Evolutionary conservation across 2,329 filamentous ascomycete species (phyloP), one percentile per base, ranked within the genome.

Genomic region (Penicillium brevicompactum): DNA sequence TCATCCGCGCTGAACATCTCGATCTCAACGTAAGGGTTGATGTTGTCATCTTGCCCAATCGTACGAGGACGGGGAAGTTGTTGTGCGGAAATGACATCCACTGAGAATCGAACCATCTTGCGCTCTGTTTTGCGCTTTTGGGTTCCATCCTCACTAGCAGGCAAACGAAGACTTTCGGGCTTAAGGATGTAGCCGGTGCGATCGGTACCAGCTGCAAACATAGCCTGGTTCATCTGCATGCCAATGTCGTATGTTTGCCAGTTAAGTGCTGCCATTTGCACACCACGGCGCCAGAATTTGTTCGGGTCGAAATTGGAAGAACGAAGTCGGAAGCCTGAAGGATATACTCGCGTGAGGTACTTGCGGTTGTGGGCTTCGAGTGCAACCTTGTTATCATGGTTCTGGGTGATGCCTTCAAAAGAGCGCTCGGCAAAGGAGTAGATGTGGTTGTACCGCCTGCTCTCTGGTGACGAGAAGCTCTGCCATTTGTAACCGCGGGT

Each of bases 191-290:
- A 99, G 43, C 94, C 94, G 2, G 90, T 90, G 53, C 87, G 85
- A 75, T 97, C 94, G 11, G 84, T 87, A 42, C 91, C 91, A 55
- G 91, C 90, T 45, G 92, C 89, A 70, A 97, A 99, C 94, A 99
- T 97, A 68, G 94, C 94, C 64, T 94, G 90, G 71, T 97, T 97
- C 73, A 97, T 83, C 70, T 97, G 93, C 84, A 97, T 94, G 44
- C 92, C 91, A 16, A 95, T 82, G 70, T 97, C 94, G 68, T 95
- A 97, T 0, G 92, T 97, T 76, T 99, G 94, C 93, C 94, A 97
- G 76, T 99, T 99, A 59, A 97, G 81, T 0, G 94, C 94, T 13
- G 90, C 92, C 93, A 99, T 97, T 75, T 99, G 94, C 16, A 97
- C 94, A 31, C 94, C 94, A 42, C 91, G 87, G 49, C 93, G 87